Conservation (phyloP, 129 eudicot genomes). For the Saposhnikovia divaricata region DNA sequence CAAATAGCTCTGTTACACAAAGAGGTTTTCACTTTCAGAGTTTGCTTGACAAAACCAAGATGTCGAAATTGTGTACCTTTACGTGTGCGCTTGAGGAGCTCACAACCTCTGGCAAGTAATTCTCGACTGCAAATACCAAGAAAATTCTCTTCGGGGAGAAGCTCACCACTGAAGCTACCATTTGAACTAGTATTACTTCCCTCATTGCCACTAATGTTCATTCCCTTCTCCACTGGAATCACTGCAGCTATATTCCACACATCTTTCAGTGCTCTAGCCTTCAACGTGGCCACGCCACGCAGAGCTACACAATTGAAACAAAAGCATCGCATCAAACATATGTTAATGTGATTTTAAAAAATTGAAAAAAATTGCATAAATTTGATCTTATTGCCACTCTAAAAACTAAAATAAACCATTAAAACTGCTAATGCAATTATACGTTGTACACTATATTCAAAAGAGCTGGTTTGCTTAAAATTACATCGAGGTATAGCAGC, state of each 20-base stretch:
- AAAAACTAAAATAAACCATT: background rate
- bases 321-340: background rate
- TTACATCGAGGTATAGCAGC: background rate
- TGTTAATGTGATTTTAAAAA: background rate
- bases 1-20: background rate
- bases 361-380: background rate
- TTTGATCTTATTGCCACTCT: background rate
- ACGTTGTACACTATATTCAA: background rate
- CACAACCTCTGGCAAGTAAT: constrained; percentile 83
- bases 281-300: constrained; percentile 87
- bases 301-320: constrained; percentile 39
- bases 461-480: background rate
- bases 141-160: constrained; percentile 85
- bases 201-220: constrained; percentile 32
- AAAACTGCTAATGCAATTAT: background rate
- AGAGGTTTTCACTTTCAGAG: background rate
- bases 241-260: constrained; percentile 78
- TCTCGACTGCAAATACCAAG: constrained; percentile 90
- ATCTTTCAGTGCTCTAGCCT: constrained; percentile 86
- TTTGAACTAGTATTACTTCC: constrained; percentile 53
- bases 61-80: constrained; percentile 41
- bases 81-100: constrained; percentile 90
- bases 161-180: constrained; percentile 76
- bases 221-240: constrained; percentile 71
- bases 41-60: background rate